Percentiles rank a stretch among this genome's conserved stretches.
phyloP scores from a whole-genome alignment of 179 eudicot genomes.

The Camellia oleifera region DNA sequence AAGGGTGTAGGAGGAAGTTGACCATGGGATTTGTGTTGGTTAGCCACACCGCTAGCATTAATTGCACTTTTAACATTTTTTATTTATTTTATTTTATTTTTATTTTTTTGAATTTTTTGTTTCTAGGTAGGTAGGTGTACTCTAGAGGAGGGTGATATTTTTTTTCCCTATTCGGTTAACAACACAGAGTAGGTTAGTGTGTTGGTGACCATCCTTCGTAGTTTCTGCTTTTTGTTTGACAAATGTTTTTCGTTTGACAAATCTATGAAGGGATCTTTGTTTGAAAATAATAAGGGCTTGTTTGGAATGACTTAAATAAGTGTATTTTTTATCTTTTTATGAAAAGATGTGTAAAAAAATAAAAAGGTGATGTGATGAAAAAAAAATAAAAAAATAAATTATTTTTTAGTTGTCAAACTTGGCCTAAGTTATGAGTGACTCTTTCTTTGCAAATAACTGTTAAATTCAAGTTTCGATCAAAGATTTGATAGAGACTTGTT shows the following conservation, averaged over 20 bases:
- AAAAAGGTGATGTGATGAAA: too few species aligned
- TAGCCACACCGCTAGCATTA: slow-evolving; percentile 71
- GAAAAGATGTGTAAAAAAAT: too few species aligned
- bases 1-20: slow-evolving; percentile 29
- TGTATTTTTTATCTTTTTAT: too few species aligned
- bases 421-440: too few species aligned
- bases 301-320: too few species aligned
- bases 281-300: too few species aligned
- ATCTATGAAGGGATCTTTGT: not conserved
- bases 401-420: too few species aligned
- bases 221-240: slow-evolving; percentile 6
- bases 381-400: too few species aligned
- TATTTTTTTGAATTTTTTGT: slow-evolving; percentile 7
- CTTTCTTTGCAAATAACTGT: not conserved
- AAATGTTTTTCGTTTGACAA: slow-evolving; percentile 7
- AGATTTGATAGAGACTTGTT: too few species aligned
- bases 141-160: not conserved
- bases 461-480: too few species aligned
- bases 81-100: not conserved
- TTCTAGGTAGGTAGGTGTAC: not conserved
- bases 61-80: slow-evolving; percentile 24
- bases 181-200: slow-evolving; percentile 33
- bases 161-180: slow-evolving; percentile 32
- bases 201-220: slow-evolving; percentile 32
- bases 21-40: slow-evolving; percentile 48